Evolutionary conservation across 2,329 filamentous ascomycete genomes (phyloP).

Genomic region (Apiospora sp.): DNA sequence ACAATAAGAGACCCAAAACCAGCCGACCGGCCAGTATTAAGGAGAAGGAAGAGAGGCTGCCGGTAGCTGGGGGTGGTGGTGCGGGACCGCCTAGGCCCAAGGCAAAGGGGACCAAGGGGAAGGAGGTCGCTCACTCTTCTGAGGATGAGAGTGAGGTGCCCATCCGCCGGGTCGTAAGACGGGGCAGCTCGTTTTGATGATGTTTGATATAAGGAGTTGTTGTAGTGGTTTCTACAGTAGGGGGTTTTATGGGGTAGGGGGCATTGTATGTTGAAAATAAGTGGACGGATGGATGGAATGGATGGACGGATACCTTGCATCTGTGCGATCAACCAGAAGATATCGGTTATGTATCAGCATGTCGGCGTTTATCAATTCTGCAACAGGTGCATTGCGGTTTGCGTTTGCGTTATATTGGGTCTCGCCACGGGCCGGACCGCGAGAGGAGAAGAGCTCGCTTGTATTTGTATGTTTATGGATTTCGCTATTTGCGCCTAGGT

Average conservation of each 20-base stretch:
- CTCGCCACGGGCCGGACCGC: background rate
- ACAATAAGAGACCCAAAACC: background rate
- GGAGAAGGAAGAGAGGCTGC: slow-evolving; percentile 51
- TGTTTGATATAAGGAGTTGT: too few relatives aligned
- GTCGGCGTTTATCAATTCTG: slow-evolving; percentile 3
- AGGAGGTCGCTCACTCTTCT: slow-evolving; percentile 50
- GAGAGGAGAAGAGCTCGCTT: background rate
- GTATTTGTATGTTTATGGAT: slow-evolving; percentile 14
- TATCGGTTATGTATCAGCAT: slow-evolving; percentile 12
- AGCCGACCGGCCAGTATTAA: slow-evolving; percentile 52
- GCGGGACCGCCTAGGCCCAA: slow-evolving; percentile 34
- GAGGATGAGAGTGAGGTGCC: slow-evolving; percentile 45
- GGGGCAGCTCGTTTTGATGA: slow-evolving; percentile 52
- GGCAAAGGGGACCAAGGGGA: slow-evolving; percentile 56
- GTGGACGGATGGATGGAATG: background rate
- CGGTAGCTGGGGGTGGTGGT: slow-evolving; percentile 29
- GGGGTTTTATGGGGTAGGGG: background rate
- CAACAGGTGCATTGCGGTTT: slow-evolving; percentile 3
- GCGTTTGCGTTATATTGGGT: background rate
- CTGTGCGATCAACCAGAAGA: slow-evolving; percentile 7
- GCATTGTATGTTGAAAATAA: background rate
- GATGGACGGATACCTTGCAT: slow-evolving; percentile 22
- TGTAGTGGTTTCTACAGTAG: background rate
- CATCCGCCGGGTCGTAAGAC: slow-evolving; percentile 40
- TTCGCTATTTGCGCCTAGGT: background rate